Conservation (phyloP, 495 filamentous ascomycete genomes). For the Lasiosphaeria ovina region DNA sequence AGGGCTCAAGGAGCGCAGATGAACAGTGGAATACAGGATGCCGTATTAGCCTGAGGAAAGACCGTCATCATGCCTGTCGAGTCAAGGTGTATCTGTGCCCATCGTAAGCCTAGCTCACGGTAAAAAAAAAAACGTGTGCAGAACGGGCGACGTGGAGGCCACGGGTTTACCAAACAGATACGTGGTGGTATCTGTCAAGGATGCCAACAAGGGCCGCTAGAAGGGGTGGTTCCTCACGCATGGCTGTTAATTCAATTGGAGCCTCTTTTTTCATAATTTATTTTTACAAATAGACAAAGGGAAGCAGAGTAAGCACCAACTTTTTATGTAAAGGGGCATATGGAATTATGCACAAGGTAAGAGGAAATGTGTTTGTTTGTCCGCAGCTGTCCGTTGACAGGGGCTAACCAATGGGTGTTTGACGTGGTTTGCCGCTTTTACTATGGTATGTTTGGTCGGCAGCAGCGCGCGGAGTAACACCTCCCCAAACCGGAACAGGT, state of each 20-base stretch:
- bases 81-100: slow-evolving; percentile 59
- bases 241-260: not conserved
- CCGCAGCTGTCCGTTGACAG: not conserved
- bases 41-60: slow-evolving; percentile 31
- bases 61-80: slow-evolving; percentile 45
- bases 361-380: not conserved
- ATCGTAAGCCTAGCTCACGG: slow-evolving; percentile 54
- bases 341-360: no score
- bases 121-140: slow-evolving; percentile 63
- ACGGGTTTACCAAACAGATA: slow-evolving; percentile 57
- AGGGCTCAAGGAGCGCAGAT: slow-evolving; percentile 32
- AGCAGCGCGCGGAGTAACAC: not conserved
- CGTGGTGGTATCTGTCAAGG: slow-evolving; percentile 42
- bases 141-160: slow-evolving; percentile 68
- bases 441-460: not conserved
- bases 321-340: not conserved
- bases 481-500: no score
- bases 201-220: slow-evolving; percentile 26
- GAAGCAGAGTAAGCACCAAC: not conserved
- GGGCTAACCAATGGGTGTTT: not conserved
- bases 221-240: slow-evolving; percentile 3
- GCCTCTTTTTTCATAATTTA: not conserved
- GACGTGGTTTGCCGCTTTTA: not conserved
- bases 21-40: slow-evolving; percentile 35
- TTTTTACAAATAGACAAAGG: not conserved